phyloP scores from a whole-genome alignment of 257 asterid species.

The Solanum sparsipilum region DNA sequence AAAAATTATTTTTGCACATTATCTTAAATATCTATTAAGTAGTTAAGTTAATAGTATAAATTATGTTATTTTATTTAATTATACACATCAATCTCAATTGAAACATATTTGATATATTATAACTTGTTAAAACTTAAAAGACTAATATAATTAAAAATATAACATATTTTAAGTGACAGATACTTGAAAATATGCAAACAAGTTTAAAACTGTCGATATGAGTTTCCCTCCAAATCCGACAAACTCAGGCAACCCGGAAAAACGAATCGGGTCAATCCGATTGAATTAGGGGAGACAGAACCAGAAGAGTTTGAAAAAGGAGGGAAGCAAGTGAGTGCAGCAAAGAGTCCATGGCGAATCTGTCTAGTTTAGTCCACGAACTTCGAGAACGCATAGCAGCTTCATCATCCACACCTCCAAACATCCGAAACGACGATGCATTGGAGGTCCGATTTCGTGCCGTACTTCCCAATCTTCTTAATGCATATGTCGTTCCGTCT shows the following conservation, averaged over 20 bases:
- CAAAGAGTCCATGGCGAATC: constrained; percentile 43
- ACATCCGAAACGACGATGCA: constrained; percentile 57
- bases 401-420: constrained; percentile 55
- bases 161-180: no score
- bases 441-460: constrained; percentile 77
- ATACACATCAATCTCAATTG: background rate
- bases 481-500: constrained; percentile 57
- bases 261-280: background rate
- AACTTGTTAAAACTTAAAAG: no score
- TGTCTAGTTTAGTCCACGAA: constrained; percentile 75
- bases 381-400: constrained; percentile 82
- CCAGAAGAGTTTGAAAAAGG: background rate
- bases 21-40: no score
- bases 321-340: background rate
- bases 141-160: no score
- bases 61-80: no score
- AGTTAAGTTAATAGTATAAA: background rate
- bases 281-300: background rate
- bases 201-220: background rate
- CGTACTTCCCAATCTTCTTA: constrained; percentile 77
- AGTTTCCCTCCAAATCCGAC: background rate
- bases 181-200: background rate
- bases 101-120: no score
- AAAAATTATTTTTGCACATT: background rate
- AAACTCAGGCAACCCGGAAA: background rate